Evolutionary conservation across 306 rosid species (phyloP).

Genomic region (Dalbergia cochinchinensis): DNA sequence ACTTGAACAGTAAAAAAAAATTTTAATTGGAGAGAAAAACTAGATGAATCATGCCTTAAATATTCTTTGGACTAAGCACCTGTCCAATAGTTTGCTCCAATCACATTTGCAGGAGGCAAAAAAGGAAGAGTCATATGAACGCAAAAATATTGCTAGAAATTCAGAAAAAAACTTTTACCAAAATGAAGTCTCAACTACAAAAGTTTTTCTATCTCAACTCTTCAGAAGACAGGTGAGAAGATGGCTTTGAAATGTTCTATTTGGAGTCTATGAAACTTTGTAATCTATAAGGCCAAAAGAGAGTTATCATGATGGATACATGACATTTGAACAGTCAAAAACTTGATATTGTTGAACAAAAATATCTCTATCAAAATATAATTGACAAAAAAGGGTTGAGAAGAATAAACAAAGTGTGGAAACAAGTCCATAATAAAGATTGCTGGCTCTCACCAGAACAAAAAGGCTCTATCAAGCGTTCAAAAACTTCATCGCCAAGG

Average conservation of each 20-base stretch:
- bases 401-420: constrained; percentile 30
- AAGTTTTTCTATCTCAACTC: constrained; percentile 1
- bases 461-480: constrained; percentile 98
- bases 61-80: constrained; percentile 6
- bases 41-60: constrained; percentile 7
- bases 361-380: constrained; percentile 28
- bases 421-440: neutral
- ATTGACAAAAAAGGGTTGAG: constrained; percentile 22
- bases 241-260: constrained; percentile 17
- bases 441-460: constrained; percentile 72
- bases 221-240: constrained; percentile 4
- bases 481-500: constrained; percentile 96
- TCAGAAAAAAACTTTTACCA: neutral
- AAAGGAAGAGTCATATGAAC: constrained; percentile 5
- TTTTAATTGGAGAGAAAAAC: constrained; percentile 32
- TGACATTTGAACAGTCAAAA: constrained; percentile 19
- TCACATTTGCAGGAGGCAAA: constrained; percentile 5
- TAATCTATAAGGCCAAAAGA: constrained; percentile 6
- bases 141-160: neutral
- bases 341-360: constrained; percentile 4
- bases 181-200: constrained; percentile 5
- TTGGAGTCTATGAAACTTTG: constrained; percentile 16
- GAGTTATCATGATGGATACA: constrained; percentile 6
- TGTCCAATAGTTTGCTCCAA: constrained; percentile 30
- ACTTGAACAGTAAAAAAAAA: constrained; percentile 4